Conservation (phyloP, 2,329 filamentous ascomycete genomes). For the Lasiodiplodia sp. region DNA sequence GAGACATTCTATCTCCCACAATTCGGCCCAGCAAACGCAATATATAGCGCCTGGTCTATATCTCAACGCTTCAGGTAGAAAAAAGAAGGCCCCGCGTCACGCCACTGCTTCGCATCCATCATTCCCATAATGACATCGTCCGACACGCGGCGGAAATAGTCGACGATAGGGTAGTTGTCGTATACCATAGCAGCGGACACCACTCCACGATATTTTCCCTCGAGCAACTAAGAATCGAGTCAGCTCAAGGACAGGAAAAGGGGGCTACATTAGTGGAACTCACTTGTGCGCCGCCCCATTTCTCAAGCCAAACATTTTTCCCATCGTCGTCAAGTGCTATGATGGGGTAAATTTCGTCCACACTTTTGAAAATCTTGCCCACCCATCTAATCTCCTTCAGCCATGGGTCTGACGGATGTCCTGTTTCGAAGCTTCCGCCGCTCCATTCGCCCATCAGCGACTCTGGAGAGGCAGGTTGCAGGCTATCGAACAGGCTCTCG, state of each 20-base stretch:
- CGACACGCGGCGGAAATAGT: constrained; percentile 39
- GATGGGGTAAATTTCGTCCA: not conserved
- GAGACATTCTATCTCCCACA: too few relatives aligned
- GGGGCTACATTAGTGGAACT: not conserved
- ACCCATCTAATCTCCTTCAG: not conserved
- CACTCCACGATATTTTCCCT: constrained; percentile 37
- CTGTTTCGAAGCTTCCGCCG: not conserved
- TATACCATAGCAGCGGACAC: constrained; percentile 42
- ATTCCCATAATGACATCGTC: constrained; percentile 38
- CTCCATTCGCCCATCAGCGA: not conserved
- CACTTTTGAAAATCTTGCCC: not conserved
- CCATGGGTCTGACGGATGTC: not conserved
- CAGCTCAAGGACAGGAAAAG: not conserved
- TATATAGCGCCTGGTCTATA: too few relatives aligned
- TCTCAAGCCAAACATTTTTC: not conserved
- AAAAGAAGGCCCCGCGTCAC: too few relatives aligned
- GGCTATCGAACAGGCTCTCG: not conserved
- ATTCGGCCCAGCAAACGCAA: too few relatives aligned
- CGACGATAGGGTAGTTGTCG: constrained; percentile 41
- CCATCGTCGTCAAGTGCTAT: not conserved
- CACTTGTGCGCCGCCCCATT: not conserved
- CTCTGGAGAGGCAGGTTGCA: not conserved
- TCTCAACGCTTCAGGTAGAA: too few relatives aligned
- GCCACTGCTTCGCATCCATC: constrained; percentile 37
- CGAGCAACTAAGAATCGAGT: constrained; percentile 32